phyloP scores from a whole-genome alignment of 1,139 yeast genomes.

The Yarrowia galli region DNA sequence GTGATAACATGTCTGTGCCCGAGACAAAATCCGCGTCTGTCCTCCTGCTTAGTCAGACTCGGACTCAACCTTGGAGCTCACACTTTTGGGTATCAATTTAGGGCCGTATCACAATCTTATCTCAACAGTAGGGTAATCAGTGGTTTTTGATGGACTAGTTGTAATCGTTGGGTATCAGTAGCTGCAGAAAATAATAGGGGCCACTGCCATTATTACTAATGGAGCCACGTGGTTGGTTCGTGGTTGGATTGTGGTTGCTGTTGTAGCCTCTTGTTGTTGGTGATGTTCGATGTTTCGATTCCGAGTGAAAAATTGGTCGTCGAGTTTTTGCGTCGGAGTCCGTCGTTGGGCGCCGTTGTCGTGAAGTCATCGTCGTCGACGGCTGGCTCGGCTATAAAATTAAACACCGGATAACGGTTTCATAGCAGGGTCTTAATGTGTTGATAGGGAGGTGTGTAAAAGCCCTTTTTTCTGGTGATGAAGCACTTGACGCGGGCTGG shows the following conservation, averaged over 20 bases:
- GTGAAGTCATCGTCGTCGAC: not conserved
- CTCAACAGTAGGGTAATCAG: constrained; percentile 16
- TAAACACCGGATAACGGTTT: constrained; percentile 12
- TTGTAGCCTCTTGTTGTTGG: no score
- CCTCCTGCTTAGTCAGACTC: not conserved
- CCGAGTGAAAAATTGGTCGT: no score
- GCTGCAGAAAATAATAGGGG: no score
- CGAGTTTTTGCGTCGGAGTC: not conserved
- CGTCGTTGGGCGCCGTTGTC: not conserved
- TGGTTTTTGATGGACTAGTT: no score
- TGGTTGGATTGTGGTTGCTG: not conserved
- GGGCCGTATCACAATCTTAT: constrained; percentile 11
- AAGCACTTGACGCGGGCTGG: not conserved
- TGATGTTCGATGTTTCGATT: no score
- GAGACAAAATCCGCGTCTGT: not conserved
- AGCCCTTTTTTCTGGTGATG: not conserved
- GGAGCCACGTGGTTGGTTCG: not conserved
- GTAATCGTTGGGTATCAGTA: not conserved
- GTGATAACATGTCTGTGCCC: not conserved
- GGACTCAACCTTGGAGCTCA: no score
- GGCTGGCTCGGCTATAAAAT: not conserved
- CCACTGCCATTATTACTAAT: no score
- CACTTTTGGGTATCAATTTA: constrained; percentile 7
- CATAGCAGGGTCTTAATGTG: not conserved
- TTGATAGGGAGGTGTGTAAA: not conserved